Evolutionary conservation across 2,329 filamentous ascomycete genomes (phyloP).

Genomic region (Herpotrichia juniperi): DNA sequence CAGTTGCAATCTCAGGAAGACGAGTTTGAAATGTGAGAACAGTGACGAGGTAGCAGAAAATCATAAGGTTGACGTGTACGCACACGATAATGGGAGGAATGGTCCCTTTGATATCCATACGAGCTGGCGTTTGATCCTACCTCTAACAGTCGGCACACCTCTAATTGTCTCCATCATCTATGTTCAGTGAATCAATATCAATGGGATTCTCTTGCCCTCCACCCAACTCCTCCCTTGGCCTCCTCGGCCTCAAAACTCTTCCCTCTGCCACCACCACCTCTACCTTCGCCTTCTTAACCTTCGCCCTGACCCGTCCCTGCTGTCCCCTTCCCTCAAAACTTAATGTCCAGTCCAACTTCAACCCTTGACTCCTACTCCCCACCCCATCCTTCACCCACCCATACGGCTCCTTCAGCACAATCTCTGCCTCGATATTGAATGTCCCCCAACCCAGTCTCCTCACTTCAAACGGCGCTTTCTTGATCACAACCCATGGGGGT

Average conservation of each 20-base stretch:
- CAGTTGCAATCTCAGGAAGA: no score
- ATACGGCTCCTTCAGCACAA: constrained; percentile 52
- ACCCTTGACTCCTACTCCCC: constrained; percentile 35
- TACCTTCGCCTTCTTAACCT: constrained; percentile 41
- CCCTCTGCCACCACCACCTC: constrained; percentile 26
- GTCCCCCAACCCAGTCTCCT: constrained; percentile 50
- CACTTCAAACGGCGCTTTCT: constrained; percentile 48
- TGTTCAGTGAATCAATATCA: no score
- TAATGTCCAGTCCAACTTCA: constrained; percentile 51
- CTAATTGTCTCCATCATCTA: no score
- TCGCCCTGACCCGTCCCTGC: constrained; percentile 49
- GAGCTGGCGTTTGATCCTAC: no score
- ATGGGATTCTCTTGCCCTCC: no score
- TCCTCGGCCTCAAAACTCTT: constrained; percentile 32
- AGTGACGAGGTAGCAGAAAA: no score
- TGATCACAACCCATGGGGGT: constrained; percentile 41
- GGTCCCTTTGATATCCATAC: no score
- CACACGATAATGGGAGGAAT: no score
- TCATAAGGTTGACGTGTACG: no score
- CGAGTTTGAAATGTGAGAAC: no score
- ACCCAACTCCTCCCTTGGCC: no score
- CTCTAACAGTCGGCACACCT: no score
- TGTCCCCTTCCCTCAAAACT: constrained; percentile 49
- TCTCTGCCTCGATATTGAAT: constrained; percentile 48
- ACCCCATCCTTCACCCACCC: constrained; percentile 51